Base-by-base conservation (phyloP, 2,329 filamentous ascomycete genomes). In the Harringtonia aguacate region DNA sequence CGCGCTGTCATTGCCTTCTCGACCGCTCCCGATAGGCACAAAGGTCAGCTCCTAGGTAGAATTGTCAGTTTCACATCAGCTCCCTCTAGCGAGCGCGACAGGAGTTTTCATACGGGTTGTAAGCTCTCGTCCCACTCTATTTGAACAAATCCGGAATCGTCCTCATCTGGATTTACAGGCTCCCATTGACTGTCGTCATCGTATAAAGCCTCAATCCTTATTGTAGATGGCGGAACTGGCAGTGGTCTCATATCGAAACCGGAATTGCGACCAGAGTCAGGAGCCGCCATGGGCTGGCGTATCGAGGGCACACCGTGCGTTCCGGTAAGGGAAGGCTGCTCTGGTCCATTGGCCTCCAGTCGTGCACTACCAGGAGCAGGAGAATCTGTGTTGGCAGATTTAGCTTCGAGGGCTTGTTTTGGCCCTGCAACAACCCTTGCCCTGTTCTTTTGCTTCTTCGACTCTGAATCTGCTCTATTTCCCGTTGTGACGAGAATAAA, bases 401-500 rank as follows among this genome's bases (percentile, higher is more conserved):
- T 17, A n/a, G 43, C 20, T 13, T 22, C 36, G 8, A 36, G 15
- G 14, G 17, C 33, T 21, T 29, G 18, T 3, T n/a, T 18, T 31
- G 37, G 29, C 22, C 13, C 36, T 20, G 18, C 36, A 3, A 35
- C 28, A 20, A 36, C 39, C 2, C 33, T 44, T 21, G 47, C 36
- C 8, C 46, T 40, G 10, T 10, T 31, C 2, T 35, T 47, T 48
- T 52, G 35, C 46, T 64, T 62, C 22, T 45, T 48, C 13, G 39
- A n/a, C 53, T 62, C 43, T 53, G 68, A 44, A 57, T 62, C 52
- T 54, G 68, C 46, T 70, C 43, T 68, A 51, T 87, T 83, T 14
- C 84, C 85, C 9, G 84, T 78, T 1, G 85, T 90, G 84, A 88
- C 89, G 48, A 90, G 72, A 36, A 87, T 82, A 53, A 88, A 89